A percentile compares a stretch with the other conserved stretches of the same genome.
These are phyloP conservation scores for Artemisia argyi DNA, from an alignment of 129 eudicot species.

Conservation along the genomic window DNA sequence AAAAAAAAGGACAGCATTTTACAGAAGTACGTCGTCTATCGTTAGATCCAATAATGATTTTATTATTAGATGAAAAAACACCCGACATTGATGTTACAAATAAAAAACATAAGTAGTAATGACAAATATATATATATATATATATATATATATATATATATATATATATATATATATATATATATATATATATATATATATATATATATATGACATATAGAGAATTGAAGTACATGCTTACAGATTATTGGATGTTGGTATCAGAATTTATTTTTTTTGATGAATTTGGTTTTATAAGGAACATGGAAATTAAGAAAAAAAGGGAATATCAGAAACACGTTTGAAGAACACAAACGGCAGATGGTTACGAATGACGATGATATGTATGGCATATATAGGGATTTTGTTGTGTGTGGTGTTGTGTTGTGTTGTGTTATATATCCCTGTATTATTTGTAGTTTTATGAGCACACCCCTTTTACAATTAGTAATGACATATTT, in stretches of 20 bases:
- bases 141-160: too few relatives aligned
- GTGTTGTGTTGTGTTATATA: not conserved
- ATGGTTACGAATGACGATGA: not conserved
- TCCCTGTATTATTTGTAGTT: conserved; percentile 8
- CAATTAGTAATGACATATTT: not conserved
- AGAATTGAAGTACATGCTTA: not conserved
- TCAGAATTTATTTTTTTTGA: not conserved
- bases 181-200: too few relatives aligned
- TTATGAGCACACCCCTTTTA: not conserved
- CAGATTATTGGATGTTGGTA: not conserved
- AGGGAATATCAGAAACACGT: conserved; percentile 1
- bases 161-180: too few relatives aligned
- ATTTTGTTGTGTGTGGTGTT: not conserved
- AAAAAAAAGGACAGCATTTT: conserved; percentile 3
- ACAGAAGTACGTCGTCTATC: not conserved
- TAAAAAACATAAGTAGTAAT: not conserved
- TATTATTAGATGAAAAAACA: not conserved
- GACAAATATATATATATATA: too few relatives aligned
- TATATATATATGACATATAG: too few relatives aligned
- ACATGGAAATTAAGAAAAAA: too few relatives aligned
- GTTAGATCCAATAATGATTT: conserved; percentile 14
- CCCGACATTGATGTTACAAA: conserved; percentile 4
- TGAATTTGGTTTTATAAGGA: not conserved
- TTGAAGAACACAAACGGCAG: conserved; percentile 14
- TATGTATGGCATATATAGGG: conserved; percentile 14